Evolutionary conservation across 2,329 filamentous ascomycete species (phyloP).

Genomic region (Fusarium phyllophilum): DNA sequence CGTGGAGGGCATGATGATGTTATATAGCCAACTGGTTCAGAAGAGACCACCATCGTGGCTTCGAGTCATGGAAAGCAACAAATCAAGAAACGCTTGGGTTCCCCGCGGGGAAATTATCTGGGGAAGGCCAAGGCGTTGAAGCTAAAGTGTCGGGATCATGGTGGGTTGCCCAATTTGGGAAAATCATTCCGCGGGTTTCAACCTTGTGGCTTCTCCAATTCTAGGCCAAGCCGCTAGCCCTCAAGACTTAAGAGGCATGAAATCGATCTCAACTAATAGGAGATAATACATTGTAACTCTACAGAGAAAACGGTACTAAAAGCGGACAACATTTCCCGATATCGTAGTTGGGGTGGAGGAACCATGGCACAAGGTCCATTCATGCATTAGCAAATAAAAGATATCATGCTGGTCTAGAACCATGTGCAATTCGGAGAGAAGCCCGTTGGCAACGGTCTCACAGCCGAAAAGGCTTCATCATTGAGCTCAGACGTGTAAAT

Average conservation of each 20-base stretch:
- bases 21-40: not conserved
- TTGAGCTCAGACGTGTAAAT: not conserved
- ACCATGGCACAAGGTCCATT: too few relatives aligned
- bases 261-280: not conserved
- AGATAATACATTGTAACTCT: not conserved
- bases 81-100: not conserved
- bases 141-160: not conserved
- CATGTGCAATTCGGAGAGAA: not conserved
- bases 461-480: too few relatives aligned
- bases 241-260: not conserved
- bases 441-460: accelerated
- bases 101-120: not conserved
- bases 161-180: not conserved
- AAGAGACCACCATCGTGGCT: not conserved
- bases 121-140: not conserved
- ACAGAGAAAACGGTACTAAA: not conserved
- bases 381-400: not conserved
- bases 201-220: not conserved
- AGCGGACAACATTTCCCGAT: not conserved
- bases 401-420: not conserved
- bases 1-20: not conserved
- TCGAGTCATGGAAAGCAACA: not conserved
- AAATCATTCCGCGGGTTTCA: not conserved
- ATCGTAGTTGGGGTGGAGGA: not conserved
- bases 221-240: not conserved